These are phyloP conservation scores for Miamiensis avidus DNA, from an alignment of 169 alveolate genomes.

Conservation along the genomic window DNA sequence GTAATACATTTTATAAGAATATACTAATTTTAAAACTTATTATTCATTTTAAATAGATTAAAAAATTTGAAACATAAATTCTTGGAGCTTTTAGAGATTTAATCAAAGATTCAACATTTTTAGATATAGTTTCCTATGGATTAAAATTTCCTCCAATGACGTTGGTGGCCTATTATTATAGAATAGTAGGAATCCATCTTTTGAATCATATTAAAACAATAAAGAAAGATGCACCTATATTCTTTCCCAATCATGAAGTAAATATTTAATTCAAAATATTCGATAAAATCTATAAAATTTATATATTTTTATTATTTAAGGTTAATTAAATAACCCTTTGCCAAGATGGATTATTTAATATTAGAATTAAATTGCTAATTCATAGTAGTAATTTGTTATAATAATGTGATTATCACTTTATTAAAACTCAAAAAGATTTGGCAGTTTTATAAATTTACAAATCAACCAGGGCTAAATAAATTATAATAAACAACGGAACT, in stretches of 20 bases:
- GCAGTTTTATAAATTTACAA: neutral
- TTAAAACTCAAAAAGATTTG: neutral
- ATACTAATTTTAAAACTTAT: neutral
- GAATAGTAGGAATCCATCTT: constrained; percentile 5
- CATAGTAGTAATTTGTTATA: neutral
- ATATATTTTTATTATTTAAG: too few species aligned
- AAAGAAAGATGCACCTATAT: neutral
- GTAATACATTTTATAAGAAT: too few species aligned
- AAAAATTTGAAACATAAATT: neutral
- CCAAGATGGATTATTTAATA: neutral
- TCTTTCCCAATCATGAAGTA: neutral
- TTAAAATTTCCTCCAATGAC: constrained; percentile 2
- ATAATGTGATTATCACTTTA: neutral
- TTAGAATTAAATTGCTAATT: neutral
- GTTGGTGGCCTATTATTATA: neutral
- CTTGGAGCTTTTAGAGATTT: constrained; percentile 4
- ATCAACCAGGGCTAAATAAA: neutral
- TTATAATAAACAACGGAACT: neutral
- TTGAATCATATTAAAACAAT: constrained; percentile 1
- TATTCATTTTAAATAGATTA: neutral
- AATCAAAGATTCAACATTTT: neutral
- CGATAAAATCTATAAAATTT: too few species aligned
- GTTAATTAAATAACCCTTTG: too few species aligned
- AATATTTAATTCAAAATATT: too few species aligned
- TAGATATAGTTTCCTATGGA: constrained; percentile 3